Percentiles rank a stretch among this genome's conserved stretches.
Evolutionary conservation across 345 rosid species (phyloP).

Genomic region (Melaleuca alternifolia): DNA sequence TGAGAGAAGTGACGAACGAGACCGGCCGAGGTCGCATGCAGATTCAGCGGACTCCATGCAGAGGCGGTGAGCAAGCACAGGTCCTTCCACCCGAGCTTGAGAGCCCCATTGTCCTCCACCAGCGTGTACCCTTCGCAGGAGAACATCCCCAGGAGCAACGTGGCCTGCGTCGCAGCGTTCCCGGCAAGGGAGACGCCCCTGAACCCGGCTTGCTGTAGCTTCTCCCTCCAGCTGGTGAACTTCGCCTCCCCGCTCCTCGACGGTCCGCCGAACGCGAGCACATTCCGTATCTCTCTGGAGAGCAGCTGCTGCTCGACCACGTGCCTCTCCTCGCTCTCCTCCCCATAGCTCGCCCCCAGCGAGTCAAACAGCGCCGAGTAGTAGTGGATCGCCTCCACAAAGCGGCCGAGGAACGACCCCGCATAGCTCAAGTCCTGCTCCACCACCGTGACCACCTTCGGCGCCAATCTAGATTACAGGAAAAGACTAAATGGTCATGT

Average conservation of each 20-base stretch:
- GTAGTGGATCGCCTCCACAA: conserved; percentile 97
- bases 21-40: not conserved
- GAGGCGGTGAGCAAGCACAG: conserved; percentile 97
- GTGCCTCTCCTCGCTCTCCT: conserved; percentile 96
- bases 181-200: conserved; percentile 75
- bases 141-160: conserved; percentile 83
- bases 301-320: conserved; percentile 94
- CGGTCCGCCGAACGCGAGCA: conserved; percentile 82
- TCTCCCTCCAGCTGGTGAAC: conserved; percentile 93
- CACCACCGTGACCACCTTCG: conserved; percentile 94
- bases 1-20: conserved; percentile 9
- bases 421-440: conserved; percentile 94
- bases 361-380: conserved; percentile 95
- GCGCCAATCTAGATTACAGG: conserved; percentile 47
- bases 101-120: conserved; percentile 87
- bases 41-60: conserved; percentile 75
- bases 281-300: conserved; percentile 81
- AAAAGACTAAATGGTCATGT: not conserved
- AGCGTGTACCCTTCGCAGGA: conserved; percentile 91
- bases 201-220: conserved; percentile 80
- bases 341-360: conserved; percentile 86
- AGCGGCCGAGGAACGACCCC: conserved; percentile 85
- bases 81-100: conserved; percentile 98
- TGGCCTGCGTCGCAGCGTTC: conserved; percentile 91
- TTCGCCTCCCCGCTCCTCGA: conserved; percentile 62